Base-by-base conservation (phyloP, 1,139 yeast genomes). In the Hemisphaericaspora lyxosophila region DNA sequence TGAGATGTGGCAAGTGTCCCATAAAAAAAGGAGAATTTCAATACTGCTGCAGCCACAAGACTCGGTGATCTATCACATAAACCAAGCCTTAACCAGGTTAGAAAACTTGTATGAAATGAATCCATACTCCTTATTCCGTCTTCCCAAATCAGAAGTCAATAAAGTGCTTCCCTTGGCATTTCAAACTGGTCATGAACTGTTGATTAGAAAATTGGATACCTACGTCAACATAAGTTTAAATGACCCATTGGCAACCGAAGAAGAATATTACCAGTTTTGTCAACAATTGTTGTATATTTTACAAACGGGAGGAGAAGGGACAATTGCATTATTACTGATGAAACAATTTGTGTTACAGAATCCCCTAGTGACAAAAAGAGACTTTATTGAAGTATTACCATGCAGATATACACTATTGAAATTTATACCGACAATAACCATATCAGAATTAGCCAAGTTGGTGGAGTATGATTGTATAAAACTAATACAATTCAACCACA, bases 281-380 rank as follows among this genome's bases (percentile, higher is more conserved):
- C 13, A 15, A 4, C 36, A 33, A 15, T 23, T 43, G 17, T 12
- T 28, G 4, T 16, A 31, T 22, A 24, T 43, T 8, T 39, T 38
- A 27, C 33, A 34, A 12, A 4, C 34, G 7, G 33, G 45, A 28
- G 40, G 33, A 8, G n/a, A n/a, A n/a, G 47, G 47, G 2, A 17
- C 45, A n/a, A 37, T 43, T 19, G 32, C 31, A 17, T 29, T 43
- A n/a, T 12, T 37, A 16, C 41, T 42, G 41, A 35, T 43, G 4
- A 27, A 24, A 11, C 19, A 34, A 18, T 43, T 25, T 29, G 36
- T 43, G 8, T 18, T 34, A 1, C 13, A 20, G 5, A 3, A 7
- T n/a, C 7, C 9, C 5, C n/a, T n/a, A n/a, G 4, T 13, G 4
- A 13, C 25, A 7, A 14, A 22, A 19, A 12, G 26, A 30, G 33